phyloP scores from a whole-genome alignment of 495 filamentous ascomycete genomes.

The Sordaria brevicollis region DNA sequence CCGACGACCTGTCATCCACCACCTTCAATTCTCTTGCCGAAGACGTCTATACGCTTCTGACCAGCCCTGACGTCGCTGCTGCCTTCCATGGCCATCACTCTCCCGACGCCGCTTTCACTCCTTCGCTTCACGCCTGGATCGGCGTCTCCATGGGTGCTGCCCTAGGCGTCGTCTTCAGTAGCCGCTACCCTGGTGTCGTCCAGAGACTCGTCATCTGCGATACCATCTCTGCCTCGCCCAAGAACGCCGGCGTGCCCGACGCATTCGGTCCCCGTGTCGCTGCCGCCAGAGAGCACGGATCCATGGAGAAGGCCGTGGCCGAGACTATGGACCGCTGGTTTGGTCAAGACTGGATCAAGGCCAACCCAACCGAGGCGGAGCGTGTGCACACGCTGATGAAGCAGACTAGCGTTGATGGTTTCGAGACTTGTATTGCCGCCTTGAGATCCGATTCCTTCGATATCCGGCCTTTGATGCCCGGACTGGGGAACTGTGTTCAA shows the following conservation, averaged over 20 bases:
- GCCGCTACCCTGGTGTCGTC: constrained; percentile 15
- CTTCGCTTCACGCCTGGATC: constrained; percentile 20
- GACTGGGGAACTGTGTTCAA: constrained; percentile 11
- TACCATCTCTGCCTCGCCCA: constrained; percentile 17
- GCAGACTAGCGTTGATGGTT: constrained; percentile 20
- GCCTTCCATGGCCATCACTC: neutral
- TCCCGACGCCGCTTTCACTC: neutral
- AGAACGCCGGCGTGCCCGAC: constrained; percentile 12
- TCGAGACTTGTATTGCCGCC: constrained; percentile 23
- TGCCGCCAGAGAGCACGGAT: constrained; percentile 13
- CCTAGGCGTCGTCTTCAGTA: constrained; percentile 17
- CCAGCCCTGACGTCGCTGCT: constrained; percentile 6
- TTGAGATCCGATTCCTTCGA: constrained; percentile 18
- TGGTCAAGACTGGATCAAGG: constrained; percentile 15
- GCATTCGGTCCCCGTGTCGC: constrained; percentile 15
- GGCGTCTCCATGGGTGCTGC: constrained; percentile 26
- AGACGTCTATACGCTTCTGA: constrained; percentile 19
- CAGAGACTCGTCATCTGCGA: constrained; percentile 15
- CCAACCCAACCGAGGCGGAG: constrained; percentile 18
- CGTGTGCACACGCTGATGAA: constrained; percentile 17
- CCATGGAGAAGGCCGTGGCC: constrained; percentile 10
- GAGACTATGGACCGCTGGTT: constrained; percentile 25
- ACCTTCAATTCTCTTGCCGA: constrained; percentile 22
- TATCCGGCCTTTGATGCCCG: constrained; percentile 7
- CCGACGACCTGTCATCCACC: constrained; percentile 14